Evolutionary conservation across 169 alveolate genomes (phyloP).

Genomic region (Eimeria praecox): DNA sequence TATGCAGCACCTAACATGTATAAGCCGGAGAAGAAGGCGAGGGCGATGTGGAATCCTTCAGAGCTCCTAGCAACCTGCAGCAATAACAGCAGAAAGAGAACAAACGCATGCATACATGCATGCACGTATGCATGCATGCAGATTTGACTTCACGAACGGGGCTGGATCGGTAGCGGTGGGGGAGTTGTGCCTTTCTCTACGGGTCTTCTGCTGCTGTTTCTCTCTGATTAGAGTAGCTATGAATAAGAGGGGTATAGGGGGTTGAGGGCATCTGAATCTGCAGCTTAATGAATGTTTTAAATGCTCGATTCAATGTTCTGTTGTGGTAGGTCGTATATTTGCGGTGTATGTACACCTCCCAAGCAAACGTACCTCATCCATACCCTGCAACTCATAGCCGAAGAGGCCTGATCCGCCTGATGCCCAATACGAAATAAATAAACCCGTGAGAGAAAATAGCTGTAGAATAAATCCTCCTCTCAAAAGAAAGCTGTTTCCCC

Average conservation of each 20-base stretch:
- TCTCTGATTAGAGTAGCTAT: too few relatives aligned
- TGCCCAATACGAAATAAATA: conserved; percentile 90
- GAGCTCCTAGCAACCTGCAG: conserved; percentile 87
- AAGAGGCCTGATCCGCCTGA: conserved; percentile 92
- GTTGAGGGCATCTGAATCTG: neutral
- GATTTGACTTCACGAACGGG: too few relatives aligned
- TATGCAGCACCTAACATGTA: conserved; percentile 92
- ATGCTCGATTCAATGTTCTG: too few relatives aligned
- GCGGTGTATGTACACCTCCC: neutral
- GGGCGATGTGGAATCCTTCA: conserved; percentile 87
- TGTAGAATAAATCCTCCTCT: conserved; percentile 91
- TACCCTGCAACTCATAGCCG: conserved; percentile 91
- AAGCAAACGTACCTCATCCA: conserved; percentile 86
- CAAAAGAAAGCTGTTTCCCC: conserved; percentile 86
- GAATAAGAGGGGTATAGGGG: neutral
- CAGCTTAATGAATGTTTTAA: neutral
- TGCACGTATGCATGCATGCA: neutral
- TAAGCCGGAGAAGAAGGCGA: conserved; percentile 89
- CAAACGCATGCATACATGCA: neutral
- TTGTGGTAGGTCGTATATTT: neutral
- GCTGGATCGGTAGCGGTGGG: too few relatives aligned
- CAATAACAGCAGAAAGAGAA: neutral
- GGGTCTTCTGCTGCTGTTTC: too few relatives aligned
- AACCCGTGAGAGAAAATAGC: conserved; percentile 88
- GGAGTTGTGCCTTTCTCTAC: too few relatives aligned